Conservation (phyloP, 202 grass and related monocot genomes). For the Eragrostis tef region DNA sequence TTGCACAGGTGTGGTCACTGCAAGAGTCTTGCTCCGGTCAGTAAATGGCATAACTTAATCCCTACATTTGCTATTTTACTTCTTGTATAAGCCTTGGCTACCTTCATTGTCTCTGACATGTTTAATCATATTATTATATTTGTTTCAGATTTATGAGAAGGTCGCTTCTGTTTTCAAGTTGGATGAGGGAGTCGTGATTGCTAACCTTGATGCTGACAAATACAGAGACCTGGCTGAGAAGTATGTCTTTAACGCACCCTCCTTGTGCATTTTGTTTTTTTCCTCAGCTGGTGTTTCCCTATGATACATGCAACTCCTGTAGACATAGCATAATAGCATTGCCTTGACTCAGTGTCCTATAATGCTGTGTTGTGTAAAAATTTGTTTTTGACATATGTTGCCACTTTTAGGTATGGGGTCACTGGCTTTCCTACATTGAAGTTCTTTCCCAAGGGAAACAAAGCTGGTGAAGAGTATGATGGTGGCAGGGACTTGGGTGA, state of each 20-base stretch:
- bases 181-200: constrained; percentile 77
- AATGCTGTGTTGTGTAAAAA: neutral
- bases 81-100: constrained; percentile 5
- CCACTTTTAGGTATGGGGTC: constrained; percentile 55
- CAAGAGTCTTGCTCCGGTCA: constrained; percentile 93
- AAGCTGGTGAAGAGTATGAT: constrained; percentile 79
- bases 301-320: neutral
- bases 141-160: constrained; percentile 82
- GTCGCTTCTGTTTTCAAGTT: constrained; percentile 70
- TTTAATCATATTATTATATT: constrained; percentile 26
- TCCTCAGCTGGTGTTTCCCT: neutral
- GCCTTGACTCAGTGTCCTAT: neutral
- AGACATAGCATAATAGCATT: neutral
- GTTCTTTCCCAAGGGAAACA: constrained; percentile 81
- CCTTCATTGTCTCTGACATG: neutral
- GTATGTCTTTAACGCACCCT: constrained; percentile 46
- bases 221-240: constrained; percentile 77
- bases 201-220: constrained; percentile 90
- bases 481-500: constrained; percentile 63
- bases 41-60: constrained; percentile 41
- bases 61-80: constrained; percentile 10
- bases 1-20: constrained; percentile 86
- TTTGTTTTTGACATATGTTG: neutral
- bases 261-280: constrained; percentile 26
- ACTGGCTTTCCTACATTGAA: constrained; percentile 67